Conservation (phyloP, 192 early-diverging fungal genomes). For the Paraglomus occultum region DNA sequence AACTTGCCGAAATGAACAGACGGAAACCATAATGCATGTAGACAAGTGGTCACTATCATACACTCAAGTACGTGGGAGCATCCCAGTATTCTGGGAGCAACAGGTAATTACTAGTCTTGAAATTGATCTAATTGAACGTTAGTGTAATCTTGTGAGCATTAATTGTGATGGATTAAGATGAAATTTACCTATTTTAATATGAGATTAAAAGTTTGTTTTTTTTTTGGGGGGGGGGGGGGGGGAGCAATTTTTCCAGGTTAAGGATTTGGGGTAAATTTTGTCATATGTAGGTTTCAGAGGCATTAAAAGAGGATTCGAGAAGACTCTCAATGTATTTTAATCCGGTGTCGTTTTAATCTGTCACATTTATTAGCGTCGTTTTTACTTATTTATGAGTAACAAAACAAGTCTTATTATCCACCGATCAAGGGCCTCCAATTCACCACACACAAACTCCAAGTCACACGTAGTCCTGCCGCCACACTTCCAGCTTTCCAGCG, state of each 20-base stretch:
- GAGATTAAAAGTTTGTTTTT: too few species aligned
- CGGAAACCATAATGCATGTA: constrained; percentile 77
- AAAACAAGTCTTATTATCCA: constrained; percentile 9
- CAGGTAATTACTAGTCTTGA: constrained; percentile 28
- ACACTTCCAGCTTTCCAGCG: constrained; percentile 79
- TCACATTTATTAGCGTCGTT: too few species aligned
- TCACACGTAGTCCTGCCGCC: constrained; percentile 78
- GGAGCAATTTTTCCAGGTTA: too few species aligned
- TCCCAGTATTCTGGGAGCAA: constrained; percentile 98
- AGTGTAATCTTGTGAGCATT: too few species aligned
- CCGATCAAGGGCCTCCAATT: constrained; percentile 67
- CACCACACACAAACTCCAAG: constrained; percentile 77
- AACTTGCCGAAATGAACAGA: constrained; percentile 42
- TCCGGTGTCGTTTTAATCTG: too few species aligned
- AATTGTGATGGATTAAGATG: too few species aligned
- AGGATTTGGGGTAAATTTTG: too few species aligned
- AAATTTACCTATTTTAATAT: too few species aligned
- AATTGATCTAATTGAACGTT: neutral
- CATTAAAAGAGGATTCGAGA: too few species aligned
- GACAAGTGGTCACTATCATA: constrained; percentile 63
- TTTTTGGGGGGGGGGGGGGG: too few species aligned
- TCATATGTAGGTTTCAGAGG: too few species aligned
- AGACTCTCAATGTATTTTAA: too few species aligned
- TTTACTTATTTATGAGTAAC: neutral
- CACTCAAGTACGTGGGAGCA: constrained; percentile 84